phyloP scores from a whole-genome alignment of 2,329 filamentous ascomycete species.

The Ophiocordyceps camponoti-saundersi region DNA sequence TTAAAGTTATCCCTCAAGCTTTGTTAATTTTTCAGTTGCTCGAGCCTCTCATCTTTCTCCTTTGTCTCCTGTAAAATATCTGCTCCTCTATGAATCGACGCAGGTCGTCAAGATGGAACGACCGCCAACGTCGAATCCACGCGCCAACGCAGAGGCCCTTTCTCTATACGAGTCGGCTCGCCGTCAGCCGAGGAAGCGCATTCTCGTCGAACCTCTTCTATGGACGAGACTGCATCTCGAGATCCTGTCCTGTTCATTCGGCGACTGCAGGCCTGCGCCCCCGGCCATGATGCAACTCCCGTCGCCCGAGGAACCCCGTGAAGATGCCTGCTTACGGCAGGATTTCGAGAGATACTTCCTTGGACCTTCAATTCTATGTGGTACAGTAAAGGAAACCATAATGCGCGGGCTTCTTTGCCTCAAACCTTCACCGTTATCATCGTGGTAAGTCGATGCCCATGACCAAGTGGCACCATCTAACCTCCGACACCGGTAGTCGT shows the following conservation, averaged over 20 bases:
- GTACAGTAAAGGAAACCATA: background rate
- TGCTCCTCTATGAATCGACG: background rate
- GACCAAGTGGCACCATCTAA: background rate
- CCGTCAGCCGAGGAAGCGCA: background rate
- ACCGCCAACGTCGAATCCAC: background rate
- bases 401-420: background rate
- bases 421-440: background rate
- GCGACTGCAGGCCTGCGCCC: background rate
- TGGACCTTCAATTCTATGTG: no score
- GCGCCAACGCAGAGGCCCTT: background rate
- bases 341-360: no score
- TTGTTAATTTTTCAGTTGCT: no score
- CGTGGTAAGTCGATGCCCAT: background rate
- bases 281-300: background rate
- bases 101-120: background rate
- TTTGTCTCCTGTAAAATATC: no score
- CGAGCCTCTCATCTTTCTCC: no score
- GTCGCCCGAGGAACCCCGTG: background rate
- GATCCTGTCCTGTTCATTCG: conserved; percentile 1
- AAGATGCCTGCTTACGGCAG: background rate
- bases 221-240: conserved; percentile 2
- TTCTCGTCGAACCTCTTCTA: conserved; percentile 1
- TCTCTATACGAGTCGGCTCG: conserved; percentile 1
- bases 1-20: no score
- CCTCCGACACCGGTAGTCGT: background rate